phyloP scores from a whole-genome alignment of 345 rosid species.

The Draba incana region DNA sequence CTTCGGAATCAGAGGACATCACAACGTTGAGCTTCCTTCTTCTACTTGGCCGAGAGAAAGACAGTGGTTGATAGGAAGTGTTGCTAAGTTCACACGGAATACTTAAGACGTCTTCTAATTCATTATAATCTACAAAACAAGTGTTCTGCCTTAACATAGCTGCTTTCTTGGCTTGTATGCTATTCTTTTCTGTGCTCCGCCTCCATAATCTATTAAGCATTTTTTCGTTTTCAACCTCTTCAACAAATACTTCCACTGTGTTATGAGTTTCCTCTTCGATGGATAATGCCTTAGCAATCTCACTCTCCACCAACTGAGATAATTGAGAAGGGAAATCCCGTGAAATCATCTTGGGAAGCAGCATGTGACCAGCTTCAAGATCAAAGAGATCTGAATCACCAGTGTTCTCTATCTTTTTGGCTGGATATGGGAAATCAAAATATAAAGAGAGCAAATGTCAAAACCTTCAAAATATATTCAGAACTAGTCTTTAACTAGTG shows the following conservation, averaged over 20 bases:
- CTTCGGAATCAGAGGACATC: conserved; percentile 86
- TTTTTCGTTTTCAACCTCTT: conserved; percentile 49
- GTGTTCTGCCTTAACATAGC: conserved; percentile 67
- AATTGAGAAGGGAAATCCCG: conserved; percentile 76
- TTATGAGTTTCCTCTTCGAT: conserved; percentile 50
- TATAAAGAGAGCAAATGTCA: conserved; percentile 22
- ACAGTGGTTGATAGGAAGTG: conserved; percentile 51
- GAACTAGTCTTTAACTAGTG: conserved; percentile 1
- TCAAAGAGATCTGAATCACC: conserved; percentile 50
- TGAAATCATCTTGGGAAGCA: conserved; percentile 66
- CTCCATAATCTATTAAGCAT: conserved; percentile 43
- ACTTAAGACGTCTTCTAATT: conserved; percentile 44
- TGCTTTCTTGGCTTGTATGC: conserved; percentile 72
- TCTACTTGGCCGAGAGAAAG: conserved; percentile 44
- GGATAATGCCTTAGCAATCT: conserved; percentile 53
- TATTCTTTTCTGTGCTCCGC: conserved; percentile 44
- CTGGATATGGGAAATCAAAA: conserved; percentile 45
- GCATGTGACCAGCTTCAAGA: conserved; percentile 58
- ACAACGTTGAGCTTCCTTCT: conserved; percentile 59
- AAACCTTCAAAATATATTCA: conserved; percentile 3
- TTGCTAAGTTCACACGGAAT: conserved; percentile 43
- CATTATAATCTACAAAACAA: conserved; percentile 51
- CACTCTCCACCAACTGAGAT: conserved; percentile 76
- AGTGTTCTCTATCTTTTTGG: conserved; percentile 36
- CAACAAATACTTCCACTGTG: conserved; percentile 45